These are phyloP conservation scores for Xylaria longipes DNA, from an alignment of 495 filamentous ascomycete genomes.

Conservation along the genomic window DNA sequence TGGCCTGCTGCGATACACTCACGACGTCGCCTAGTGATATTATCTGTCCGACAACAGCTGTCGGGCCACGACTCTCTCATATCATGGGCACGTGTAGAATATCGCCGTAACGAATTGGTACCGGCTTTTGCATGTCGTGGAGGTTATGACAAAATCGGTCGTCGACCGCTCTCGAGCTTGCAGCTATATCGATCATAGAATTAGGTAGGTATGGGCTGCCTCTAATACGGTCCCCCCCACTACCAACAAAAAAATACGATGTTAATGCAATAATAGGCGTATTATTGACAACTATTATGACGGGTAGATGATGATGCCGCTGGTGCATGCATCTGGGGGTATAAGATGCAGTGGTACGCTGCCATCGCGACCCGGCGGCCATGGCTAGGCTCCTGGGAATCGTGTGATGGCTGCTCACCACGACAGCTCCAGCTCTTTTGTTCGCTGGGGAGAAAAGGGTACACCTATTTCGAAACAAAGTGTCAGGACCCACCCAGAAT, in stretches of 20 bases:
- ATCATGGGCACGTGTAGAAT: neutral
- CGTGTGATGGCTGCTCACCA: neutral
- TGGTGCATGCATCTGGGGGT: neutral
- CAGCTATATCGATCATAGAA: neutral
- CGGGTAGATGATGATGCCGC: neutral
- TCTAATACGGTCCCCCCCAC: neutral
- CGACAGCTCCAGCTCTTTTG: neutral
- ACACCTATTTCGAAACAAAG: too few species aligned
- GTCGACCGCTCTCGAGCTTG: neutral
- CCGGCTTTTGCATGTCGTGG: neutral
- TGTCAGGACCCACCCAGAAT: too few species aligned
- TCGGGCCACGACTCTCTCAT: neutral
- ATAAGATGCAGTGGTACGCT: constrained; percentile 15
- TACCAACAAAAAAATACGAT: constrained; percentile 5
- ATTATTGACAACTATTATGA: neutral
- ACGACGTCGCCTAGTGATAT: neutral
- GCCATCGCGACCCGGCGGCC: neutral
- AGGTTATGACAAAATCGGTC: neutral
- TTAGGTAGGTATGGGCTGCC: neutral
- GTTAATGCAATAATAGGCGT: neutral
- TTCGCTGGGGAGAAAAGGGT: neutral
- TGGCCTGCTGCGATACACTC: neutral
- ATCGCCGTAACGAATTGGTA: neutral
- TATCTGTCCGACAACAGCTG: neutral
- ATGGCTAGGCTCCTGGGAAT: neutral